Evolutionary conservation across 257 asterid genomes (phyloP), one percentile per base, ranked within the genome.

Genomic region (Datura wrightii): DNA sequence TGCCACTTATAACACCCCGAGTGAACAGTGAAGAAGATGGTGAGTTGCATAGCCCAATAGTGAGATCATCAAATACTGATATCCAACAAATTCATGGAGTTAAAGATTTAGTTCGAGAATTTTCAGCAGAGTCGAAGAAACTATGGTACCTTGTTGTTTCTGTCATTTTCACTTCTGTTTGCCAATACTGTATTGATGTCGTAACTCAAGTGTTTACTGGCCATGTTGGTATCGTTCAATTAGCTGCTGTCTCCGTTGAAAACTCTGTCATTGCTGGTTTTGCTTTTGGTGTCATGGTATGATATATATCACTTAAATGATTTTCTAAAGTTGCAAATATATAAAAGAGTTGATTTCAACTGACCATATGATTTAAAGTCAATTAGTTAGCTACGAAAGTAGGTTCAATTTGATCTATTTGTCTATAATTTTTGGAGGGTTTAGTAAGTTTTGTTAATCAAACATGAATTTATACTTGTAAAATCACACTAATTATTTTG

Each of bases 81-180:
- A 84, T 74, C 41, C 76, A 44, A 5, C 83, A 66, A 10, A 72
- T 84, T 7, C 56, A 15, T 59, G 76, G 76, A 18, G 78, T 84
- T 24, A 14, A 60, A 8, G 86, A 71, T 41, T 74, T 84, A 67
- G 15, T 54, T 48, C 39, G 62, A 44, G 76, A 84, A 4, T 72
- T 84, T 13, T 37, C 31, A 4, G 8, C 62, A 8, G 86, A 84
- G 24, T 84, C 86, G 8, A 84, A 52, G 82, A 84, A 84, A 55
- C 86, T 84, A 3, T 84, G 83, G 86, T 84, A 84, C 76, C 86
- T 84, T 24, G 69, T 83, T 15, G 82, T 34, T 39, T 83, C 86
- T 5, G 74, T 78, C 37, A 84, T 72, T 15, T 84, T 84, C 53
- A 84, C 86, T 8, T 54, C 74, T 31, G 2, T 84, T 76, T 71